These are phyloP conservation scores for Syncephalastrum contaminatum DNA, from an alignment of 371 early-diverging fungal genomes.

Conservation along the genomic window DNA sequence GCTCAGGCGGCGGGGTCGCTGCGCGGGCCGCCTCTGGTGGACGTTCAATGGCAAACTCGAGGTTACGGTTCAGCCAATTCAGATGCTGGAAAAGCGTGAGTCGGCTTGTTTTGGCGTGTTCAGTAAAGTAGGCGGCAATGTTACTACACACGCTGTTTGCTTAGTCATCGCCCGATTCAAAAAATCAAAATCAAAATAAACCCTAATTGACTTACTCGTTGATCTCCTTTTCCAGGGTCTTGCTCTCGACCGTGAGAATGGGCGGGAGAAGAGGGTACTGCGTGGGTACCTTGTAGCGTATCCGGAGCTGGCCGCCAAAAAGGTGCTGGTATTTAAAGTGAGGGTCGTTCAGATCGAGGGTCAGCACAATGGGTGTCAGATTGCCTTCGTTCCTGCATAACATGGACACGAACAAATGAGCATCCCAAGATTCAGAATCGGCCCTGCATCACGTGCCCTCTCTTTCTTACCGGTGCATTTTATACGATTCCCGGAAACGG, in stretches of 20 bases:
- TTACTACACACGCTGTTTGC: conserved; percentile 19
- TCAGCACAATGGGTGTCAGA: conserved; percentile 9
- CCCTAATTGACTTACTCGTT: conserved; percentile 24
- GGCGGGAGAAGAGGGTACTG: conserved; percentile 53
- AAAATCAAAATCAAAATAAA: background rate
- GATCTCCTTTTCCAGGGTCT: conserved; percentile 38
- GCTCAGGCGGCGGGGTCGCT: conserved; percentile 1
- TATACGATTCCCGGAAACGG: conserved; percentile 45
- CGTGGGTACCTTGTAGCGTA: conserved; percentile 45
- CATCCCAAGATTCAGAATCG: background rate
- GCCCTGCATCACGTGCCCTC: too few species aligned
- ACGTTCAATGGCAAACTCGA: conserved; percentile 24
- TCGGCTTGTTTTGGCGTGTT: conserved; percentile 33
- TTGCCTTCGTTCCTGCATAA: conserved; percentile 3
- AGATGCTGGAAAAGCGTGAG: conserved; percentile 53
- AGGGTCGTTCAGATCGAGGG: conserved; percentile 30
- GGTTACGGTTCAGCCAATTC: conserved; percentile 67
- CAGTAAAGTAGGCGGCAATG: conserved; percentile 51
- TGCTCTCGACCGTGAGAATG: conserved; percentile 46
- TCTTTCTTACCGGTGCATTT: conserved; percentile 21
- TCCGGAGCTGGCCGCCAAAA: conserved; percentile 22
- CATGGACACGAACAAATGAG: background rate
- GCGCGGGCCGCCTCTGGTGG: conserved; percentile 16
- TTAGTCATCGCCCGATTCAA: background rate
- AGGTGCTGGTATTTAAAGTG: conserved; percentile 28